Evolutionary conservation across 768 basidiomycete genomes (phyloP), one percentile per base, ranked within the genome.

Genomic region (Suillus americanus): DNA sequence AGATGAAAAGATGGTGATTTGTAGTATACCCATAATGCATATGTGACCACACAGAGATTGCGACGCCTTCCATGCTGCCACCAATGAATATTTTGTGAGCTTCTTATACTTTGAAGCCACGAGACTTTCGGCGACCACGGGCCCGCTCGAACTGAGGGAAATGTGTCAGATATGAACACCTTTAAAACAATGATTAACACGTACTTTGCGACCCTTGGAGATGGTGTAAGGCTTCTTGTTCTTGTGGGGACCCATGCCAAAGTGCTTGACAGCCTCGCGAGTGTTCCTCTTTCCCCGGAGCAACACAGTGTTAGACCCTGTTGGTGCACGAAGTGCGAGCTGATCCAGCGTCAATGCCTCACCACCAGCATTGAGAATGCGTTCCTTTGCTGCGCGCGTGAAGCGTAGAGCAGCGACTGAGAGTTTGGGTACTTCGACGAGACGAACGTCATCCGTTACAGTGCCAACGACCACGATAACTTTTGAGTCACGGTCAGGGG

Each of bases 71-170:
- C 65, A 64, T 71, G 70, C 70, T 70, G 77, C 73, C 62, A 40
- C 56, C 63, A 66, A 67, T 69, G 72, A 71, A 71, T 71, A 66
- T 78, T 78, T 77, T 79, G 74, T 63, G 59, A 60, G 67, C 68
- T 71, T 69, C 72, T 86, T 90, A 95, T 68, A 95, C 91, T 85
- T 95, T 96, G 93, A 95, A 96, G 72, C 93, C 94, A 80, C 91
- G 91, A 63, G 94, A 95, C 88, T 94, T 93, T 92, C 97, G 89
- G 87, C 97, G 93, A 85, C 97, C 97, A 88, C 97, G 96, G 79
- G 83, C 97, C 76, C 89, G 90, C 85, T 99, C 97, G 90, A 97
- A 97, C 89, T 90, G 66, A 55, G 40, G 41, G 50, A 64, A 62
- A 20, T 33, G n/a, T 20, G 64, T 50, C 33, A 65, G 62, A 62